Evolutionary conservation across 1,139 yeast genomes (phyloP), one percentile per base, ranked within the genome.

Genomic region (Candida sanyaensis): DNA sequence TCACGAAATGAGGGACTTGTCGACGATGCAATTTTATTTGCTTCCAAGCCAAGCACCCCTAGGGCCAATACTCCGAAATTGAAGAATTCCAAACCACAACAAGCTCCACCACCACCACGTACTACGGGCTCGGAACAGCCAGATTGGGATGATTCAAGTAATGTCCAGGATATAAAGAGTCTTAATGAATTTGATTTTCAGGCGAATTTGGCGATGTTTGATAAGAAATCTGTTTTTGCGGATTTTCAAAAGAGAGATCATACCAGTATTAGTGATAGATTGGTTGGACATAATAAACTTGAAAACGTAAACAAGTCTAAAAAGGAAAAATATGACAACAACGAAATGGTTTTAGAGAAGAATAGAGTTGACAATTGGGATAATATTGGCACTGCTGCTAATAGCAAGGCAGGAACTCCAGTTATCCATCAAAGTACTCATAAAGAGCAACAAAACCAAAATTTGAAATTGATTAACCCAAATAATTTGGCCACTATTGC

Each of bases 141-240:
- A 12, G 79, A 76, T 42, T 83, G 87, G 88, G 78, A 76, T 42
- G 52, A 45, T 29, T 77, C 74, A 29, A 55, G 56, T 12, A 83
- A 79, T 51, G 78, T 78, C 4, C 45, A 68, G 13, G 69, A 75
- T 44, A 77, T 82, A 52, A 80, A 80, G 55, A 56, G 70, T 28
- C 66, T 80, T 36, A 82, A 77, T 23, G 97, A 91, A 54, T 92
- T 92, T 68, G 97, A 92, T 64, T 92, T 92, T 65, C 89, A 83
- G 50, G 86, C 91, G 9, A 89, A 88, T 60, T 75, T 91, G 55
- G 86, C 87, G 28, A 81, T 85, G 75, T 92, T 92, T 61, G 96
- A 92, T 65, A 92, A 92, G 64, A 74, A 78, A 52, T 75, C 85
- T 6, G 93, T 91, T 6, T 88, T 92, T 64, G 88, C 86, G 48